Conservation (phyloP, 305 asterid genomes). For the Fraxinus velutina region DNA sequence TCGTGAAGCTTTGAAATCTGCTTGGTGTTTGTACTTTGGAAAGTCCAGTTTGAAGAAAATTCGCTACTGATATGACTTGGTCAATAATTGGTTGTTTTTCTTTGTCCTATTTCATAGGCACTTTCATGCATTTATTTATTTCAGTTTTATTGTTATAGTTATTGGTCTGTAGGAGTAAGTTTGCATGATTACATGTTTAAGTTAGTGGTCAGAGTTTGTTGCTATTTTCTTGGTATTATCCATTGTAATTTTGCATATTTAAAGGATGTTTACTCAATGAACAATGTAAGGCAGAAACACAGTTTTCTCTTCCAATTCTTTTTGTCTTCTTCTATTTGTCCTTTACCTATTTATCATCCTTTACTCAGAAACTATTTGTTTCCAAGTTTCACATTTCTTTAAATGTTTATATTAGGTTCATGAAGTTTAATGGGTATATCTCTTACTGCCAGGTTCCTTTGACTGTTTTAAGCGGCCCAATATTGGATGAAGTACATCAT, state of each 20-base stretch:
- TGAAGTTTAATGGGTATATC: conserved; percentile 19
- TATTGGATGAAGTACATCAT: conserved; percentile 79
- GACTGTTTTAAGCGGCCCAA: conserved; percentile 60
- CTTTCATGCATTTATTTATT: too few species aligned
- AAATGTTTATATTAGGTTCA: conserved; percentile 8
- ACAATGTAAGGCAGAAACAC: neutral
- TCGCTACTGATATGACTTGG: neutral
- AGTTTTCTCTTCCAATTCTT: neutral
- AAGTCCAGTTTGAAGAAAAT: too few species aligned
- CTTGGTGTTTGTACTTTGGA: too few species aligned
- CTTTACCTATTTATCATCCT: neutral
- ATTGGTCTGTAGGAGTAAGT: neutral
- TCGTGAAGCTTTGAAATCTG: too few species aligned
- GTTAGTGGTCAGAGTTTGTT: neutral
- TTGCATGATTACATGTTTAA: neutral
- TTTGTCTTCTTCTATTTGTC: neutral
- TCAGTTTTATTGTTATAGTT: neutral
- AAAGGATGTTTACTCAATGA: neutral
- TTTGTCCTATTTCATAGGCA: too few species aligned
- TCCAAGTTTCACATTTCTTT: conserved; percentile 19
- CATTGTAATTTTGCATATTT: neutral
- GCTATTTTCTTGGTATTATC: neutral
- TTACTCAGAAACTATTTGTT: neutral
- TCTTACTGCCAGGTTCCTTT: conserved; percentile 48
- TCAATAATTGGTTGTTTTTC: neutral